Percentiles rank a stretch among this genome's conserved stretches.
These are phyloP conservation scores for Protostelium mycophagum DNA, from an alignment of 78 protist genomes.

Conservation along the genomic window DNA sequence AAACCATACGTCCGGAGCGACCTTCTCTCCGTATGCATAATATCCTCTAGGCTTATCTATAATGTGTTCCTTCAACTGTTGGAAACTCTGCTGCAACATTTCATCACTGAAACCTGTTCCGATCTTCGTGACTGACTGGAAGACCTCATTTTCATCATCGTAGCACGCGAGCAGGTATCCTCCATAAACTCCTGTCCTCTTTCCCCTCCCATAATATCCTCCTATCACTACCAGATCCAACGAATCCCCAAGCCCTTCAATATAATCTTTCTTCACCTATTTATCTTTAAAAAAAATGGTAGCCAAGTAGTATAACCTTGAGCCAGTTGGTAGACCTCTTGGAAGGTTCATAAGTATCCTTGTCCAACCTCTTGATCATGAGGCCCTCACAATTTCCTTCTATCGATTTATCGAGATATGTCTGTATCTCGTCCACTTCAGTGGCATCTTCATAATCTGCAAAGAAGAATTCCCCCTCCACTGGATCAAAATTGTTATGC, in stretches of 20 bases:
- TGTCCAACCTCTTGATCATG: conserved; percentile 92
- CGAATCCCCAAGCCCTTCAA: conserved; percentile 93
- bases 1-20: conserved; percentile 91
- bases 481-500: conserved; percentile 24
- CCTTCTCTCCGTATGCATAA: conserved; percentile 17
- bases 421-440: conserved; percentile 75
- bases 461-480: conserved; percentile 47
- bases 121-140: conserved; percentile 88
- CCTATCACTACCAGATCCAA: conserved; percentile 97
- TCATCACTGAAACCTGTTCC: conserved; percentile 93
- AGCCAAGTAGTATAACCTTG: conserved; percentile 41
- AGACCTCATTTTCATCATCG: conserved; percentile 85
- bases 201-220: conserved; percentile 94
- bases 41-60: conserved; percentile 22
- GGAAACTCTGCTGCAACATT: conserved; percentile 27
- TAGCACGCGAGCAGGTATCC: conserved; percentile 93
- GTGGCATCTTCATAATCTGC: conserved; percentile 67
- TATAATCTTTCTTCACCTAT: conserved; percentile 93
- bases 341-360: conserved; percentile 85
- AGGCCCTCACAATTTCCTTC: conserved; percentile 93
- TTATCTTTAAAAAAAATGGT: not conserved
- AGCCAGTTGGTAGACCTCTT: conserved; percentile 90
- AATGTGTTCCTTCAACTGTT: conserved; percentile 25
- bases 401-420: conserved; percentile 70
- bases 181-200: conserved; percentile 94